Conservation (phyloP, 2,329 filamentous ascomycete genomes). For the Cytospora chrysosperma region DNA sequence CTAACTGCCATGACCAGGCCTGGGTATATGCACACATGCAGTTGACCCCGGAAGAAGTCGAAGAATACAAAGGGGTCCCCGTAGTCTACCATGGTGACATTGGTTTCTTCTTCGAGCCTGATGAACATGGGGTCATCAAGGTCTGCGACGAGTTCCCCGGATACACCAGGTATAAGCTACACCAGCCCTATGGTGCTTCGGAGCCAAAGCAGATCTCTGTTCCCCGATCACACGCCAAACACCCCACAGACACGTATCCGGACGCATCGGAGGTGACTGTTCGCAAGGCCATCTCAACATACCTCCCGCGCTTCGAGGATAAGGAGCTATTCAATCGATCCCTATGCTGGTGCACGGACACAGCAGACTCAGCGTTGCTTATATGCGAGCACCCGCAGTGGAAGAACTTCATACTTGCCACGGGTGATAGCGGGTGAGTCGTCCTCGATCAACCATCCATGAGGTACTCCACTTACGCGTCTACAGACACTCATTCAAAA, state of each 20-base stretch:
- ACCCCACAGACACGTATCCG: conserved; percentile 39
- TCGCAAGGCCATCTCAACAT: conserved; percentile 32
- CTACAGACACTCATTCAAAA: conserved; percentile 44
- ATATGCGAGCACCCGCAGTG: conserved; percentile 39
- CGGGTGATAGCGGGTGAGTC: conserved; percentile 46
- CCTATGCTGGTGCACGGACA: conserved; percentile 38
- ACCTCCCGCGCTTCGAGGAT: conserved; percentile 32
- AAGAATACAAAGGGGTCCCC: conserved; percentile 41
- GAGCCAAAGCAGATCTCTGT: conserved; percentile 33
- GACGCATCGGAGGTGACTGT: conserved; percentile 35
- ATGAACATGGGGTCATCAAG: conserved; percentile 40
- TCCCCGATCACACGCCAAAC: conserved; percentile 37
- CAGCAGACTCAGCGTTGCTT: conserved; percentile 34
- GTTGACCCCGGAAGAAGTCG: conserved; percentile 40
- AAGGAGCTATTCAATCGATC: conserved; percentile 34
- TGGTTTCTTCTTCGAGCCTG: conserved; percentile 51
- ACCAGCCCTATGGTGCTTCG: conserved; percentile 36
- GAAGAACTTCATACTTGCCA: conserved; percentile 47
- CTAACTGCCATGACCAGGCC: conserved; percentile 31
- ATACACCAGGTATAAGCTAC: conserved; percentile 38
- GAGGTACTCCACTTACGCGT: conserved; percentile 10
- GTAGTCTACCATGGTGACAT: conserved; percentile 47
- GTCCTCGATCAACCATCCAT: background rate
- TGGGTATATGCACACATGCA: conserved; percentile 48
- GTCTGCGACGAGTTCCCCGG: conserved; percentile 41